Conservation (phyloP, 2,329 filamentous ascomycete species). For the Blastomyces parvus region DNA sequence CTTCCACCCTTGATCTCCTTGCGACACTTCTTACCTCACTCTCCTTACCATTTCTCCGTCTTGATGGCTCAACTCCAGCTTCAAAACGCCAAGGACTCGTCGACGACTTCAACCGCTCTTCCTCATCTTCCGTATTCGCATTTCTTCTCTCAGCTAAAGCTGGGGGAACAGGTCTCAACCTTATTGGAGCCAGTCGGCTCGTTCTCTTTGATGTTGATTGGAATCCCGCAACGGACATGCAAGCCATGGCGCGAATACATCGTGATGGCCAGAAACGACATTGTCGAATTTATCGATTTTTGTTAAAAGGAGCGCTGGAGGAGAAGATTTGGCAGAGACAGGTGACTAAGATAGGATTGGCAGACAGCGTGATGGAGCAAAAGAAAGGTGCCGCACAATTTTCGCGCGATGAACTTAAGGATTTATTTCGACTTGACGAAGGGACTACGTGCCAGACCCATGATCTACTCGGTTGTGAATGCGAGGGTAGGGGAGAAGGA, state of each 20-base stretch:
- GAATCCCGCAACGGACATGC: constrained; percentile 64
- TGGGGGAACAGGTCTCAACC: constrained; percentile 59
- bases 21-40: constrained; percentile 51
- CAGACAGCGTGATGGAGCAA: constrained; percentile 61
- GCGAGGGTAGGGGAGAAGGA: constrained; percentile 45
- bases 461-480: constrained; percentile 54
- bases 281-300: constrained; percentile 59
- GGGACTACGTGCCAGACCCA: constrained; percentile 56
- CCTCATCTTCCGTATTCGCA: constrained; percentile 50
- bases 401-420: constrained; percentile 54
- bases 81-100: constrained; percentile 58
- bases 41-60: constrained; percentile 53
- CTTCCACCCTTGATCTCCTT: constrained; percentile 59
- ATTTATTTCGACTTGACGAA: constrained; percentile 58
- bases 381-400: constrained; percentile 53
- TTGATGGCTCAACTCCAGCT: constrained; percentile 58
- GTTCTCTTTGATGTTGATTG: constrained; percentile 66
- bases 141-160: constrained; percentile 65
- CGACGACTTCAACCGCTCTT: constrained; percentile 57
- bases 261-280: constrained; percentile 60
- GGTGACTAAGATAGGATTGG: constrained; percentile 59
- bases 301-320: constrained; percentile 59
- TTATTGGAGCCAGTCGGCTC: constrained; percentile 60
- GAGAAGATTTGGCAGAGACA: constrained; percentile 69
- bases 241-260: constrained; percentile 67